These are phyloP conservation scores for Exophiala sideris DNA, from an alignment of 2,329 filamentous ascomycete genomes.

Conservation along the genomic window DNA sequence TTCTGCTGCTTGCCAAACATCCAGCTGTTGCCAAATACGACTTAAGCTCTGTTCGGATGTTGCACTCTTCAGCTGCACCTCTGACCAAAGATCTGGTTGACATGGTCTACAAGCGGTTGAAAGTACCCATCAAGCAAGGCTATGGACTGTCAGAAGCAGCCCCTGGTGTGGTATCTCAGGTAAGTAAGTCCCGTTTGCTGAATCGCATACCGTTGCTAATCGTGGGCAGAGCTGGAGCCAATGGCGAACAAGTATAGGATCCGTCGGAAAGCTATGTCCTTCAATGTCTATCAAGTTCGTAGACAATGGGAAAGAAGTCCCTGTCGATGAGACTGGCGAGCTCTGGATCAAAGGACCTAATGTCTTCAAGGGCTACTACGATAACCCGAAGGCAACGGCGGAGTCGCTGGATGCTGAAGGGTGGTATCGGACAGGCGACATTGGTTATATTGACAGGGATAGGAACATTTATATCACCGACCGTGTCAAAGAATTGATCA, in stretches of 20 bases:
- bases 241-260: constrained; percentile 69
- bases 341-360: constrained; percentile 63
- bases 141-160: constrained; percentile 86
- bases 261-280: constrained; percentile 72
- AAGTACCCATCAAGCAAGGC: constrained; percentile 77
- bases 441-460: constrained; percentile 70
- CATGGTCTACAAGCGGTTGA: constrained; percentile 67
- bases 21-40: constrained; percentile 76
- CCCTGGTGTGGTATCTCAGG: constrained; percentile 49
- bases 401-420: constrained; percentile 60
- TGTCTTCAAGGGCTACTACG: constrained; percentile 52
- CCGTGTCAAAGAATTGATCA: constrained; percentile 63
- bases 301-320: constrained; percentile 51
- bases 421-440: constrained; percentile 86
- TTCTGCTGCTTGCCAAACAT: constrained; percentile 74
- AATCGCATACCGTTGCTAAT: background rate
- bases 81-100: constrained; percentile 76
- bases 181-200: background rate
- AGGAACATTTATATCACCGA: constrained; percentile 89
- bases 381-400: constrained; percentile 49
- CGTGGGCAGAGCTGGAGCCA: constrained; percentile 69
- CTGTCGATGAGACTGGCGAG: constrained; percentile 62
- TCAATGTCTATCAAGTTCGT: constrained; percentile 64
- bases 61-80: constrained; percentile 83
- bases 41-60: constrained; percentile 72